Evolutionary conservation across 306 rosid species (phyloP), one percentile per base, ranked within the genome.

Genomic region (Urtica urens): DNA sequence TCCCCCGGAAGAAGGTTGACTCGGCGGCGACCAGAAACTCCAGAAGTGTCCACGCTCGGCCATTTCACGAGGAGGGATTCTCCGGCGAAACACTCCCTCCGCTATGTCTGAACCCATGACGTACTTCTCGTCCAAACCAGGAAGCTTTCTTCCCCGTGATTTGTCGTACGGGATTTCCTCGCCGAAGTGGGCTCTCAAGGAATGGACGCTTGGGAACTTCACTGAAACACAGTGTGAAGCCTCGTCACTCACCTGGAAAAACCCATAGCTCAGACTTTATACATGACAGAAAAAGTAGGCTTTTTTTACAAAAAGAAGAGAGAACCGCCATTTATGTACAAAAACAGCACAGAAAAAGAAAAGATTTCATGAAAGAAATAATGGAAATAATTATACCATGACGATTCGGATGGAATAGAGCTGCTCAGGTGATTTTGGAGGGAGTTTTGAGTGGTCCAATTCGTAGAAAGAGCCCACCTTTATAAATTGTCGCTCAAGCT

Each of bases 401-500:
- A 68, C 94, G 39, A 83, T 44, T 46, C 81, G 70, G 25, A 80
- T 53, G 14, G 54, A 67, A 44, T 57, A 73, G 18, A 87, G 70
- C 46, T 80, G 83, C 13, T 70, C 76, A 13, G 93, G 81, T 37
- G 69, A 37, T 19, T 60, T 38, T 1, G 57, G 53, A 37, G 79
- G 58, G 44, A 87, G 94, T 51, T 60, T 58, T 15, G 80, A 69
- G 49, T 78, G 94, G 56, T 78, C 72, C 45, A 87, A 58, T 58
- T 83, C 71, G 45, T 80, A 82, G 67, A 76, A 78, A 45, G 58
- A 46, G 10, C 94, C 94, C n/a, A 73, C 83, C 52, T 60, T 62
- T 40, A 83, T 56, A 16, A 79, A 10, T 9, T 8, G 2, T 16
- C 46, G 46, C 13, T 42, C 48, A 42, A 42, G 67, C 33, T 73